Conservation (phyloP, 2,329 filamentous ascomycete genomes). For the Albifimbria verrucaria region DNA sequence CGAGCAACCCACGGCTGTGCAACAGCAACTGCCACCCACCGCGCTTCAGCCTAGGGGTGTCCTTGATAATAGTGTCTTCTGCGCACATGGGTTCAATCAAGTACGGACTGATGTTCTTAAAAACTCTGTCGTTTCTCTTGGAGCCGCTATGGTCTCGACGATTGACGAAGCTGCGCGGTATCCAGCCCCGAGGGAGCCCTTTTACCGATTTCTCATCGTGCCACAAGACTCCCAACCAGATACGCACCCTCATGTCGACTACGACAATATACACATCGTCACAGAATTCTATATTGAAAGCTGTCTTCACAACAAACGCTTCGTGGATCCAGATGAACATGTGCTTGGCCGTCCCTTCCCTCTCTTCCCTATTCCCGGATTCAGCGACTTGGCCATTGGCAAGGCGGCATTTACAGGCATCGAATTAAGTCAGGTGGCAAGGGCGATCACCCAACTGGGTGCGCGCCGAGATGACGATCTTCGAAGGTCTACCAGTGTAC, state of each 20-base stretch:
- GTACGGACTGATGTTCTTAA: constrained; percentile 47
- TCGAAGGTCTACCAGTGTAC: constrained; percentile 65
- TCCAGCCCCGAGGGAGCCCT: constrained; percentile 22
- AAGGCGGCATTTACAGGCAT: constrained; percentile 81
- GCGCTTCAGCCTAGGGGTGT: constrained; percentile 31
- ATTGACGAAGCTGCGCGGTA: constrained; percentile 36
- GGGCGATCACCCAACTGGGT: constrained; percentile 71
- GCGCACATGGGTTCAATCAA: constrained; percentile 55
- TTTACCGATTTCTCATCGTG: constrained; percentile 49
- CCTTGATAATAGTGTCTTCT: constrained; percentile 56
- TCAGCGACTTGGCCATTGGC: constrained; percentile 68
- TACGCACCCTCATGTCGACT: constrained; percentile 35
- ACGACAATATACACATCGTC: constrained; percentile 49
- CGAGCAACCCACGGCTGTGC: constrained; percentile 7
- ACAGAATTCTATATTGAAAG: constrained; percentile 94
- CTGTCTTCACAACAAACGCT: constrained; percentile 73
- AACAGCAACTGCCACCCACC: constrained; percentile 8
- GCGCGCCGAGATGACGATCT: constrained; percentile 79
- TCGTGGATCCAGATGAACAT: constrained; percentile 66
- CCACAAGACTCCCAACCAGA: constrained; percentile 48
- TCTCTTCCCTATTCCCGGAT: constrained; percentile 65
- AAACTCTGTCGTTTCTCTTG: constrained; percentile 45
- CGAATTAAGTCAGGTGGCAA: constrained; percentile 80
- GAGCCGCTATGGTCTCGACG: constrained; percentile 40
- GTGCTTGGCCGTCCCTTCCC: constrained; percentile 76